These are phyloP conservation scores for Pichia eremophila DNA, from an alignment of 805 yeast genomes.

Conservation along the genomic window DNA sequence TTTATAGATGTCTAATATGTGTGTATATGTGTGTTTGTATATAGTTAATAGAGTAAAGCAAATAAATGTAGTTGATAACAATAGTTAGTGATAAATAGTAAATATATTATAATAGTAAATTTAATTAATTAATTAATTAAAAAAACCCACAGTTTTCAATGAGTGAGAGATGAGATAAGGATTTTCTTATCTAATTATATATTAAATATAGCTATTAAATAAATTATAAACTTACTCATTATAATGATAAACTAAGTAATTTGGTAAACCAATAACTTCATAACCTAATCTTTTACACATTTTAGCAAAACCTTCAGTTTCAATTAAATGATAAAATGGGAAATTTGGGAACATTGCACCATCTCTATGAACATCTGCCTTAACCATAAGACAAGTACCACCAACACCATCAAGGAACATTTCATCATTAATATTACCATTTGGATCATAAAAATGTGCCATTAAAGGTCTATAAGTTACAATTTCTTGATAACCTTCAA, in stretches of 20 bases:
- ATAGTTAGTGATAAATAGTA: too few relatives aligned
- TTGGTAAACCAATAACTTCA: constrained; percentile 86
- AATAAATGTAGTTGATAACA: too few relatives aligned
- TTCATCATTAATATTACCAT: constrained; percentile 53
- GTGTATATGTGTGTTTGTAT: too few relatives aligned
- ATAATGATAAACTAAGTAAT: constrained; percentile 85
- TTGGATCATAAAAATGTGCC: constrained; percentile 75
- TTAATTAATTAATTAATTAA: too few relatives aligned
- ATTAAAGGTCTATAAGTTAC: constrained; percentile 92
- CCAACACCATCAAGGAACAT: constrained; percentile 96
- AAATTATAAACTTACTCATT: constrained; percentile 72
- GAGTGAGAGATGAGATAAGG: too few relatives aligned
- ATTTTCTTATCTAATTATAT: too few relatives aligned
- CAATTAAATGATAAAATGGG: constrained; percentile 93
- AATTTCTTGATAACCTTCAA: constrained; percentile 89
- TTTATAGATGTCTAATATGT: too few relatives aligned
- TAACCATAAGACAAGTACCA: constrained; percentile 91
- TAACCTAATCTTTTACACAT: constrained; percentile 95
- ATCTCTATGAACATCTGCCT: constrained; percentile 96
- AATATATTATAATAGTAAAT: too few relatives aligned
- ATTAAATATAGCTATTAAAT: too few relatives aligned
- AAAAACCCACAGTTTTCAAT: too few relatives aligned
- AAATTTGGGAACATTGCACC: constrained; percentile 99
- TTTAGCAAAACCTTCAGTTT: constrained; percentile 97
- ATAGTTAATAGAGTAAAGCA: too few relatives aligned